Conservation (phyloP, 345 rosid genomes). For the Triadica sebifera region DNA sequence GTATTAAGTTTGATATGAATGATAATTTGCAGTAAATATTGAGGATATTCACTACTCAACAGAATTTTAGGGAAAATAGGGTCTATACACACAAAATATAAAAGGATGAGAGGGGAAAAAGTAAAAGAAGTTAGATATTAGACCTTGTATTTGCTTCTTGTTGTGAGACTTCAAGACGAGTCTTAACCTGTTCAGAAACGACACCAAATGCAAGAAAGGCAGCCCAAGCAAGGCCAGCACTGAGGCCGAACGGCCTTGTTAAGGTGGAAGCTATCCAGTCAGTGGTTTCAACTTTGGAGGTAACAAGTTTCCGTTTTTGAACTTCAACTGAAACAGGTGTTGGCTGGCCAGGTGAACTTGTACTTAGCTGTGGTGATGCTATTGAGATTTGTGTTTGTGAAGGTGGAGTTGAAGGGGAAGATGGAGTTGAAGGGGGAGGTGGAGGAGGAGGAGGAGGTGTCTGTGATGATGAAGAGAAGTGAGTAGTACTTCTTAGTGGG, state of each 20-base stretch:
- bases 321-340: constrained; percentile 22
- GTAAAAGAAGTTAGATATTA: neutral
- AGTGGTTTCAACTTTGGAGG: constrained; percentile 50
- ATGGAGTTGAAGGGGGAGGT: constrained; percentile 30
- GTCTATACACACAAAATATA: too few relatives aligned
- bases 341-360: constrained; percentile 39
- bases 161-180: constrained; percentile 73
- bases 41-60: too few relatives aligned
- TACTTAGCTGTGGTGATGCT: constrained; percentile 29
- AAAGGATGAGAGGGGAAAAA: neutral
- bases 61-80: too few relatives aligned
- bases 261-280: constrained; percentile 89
- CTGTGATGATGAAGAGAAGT: constrained; percentile 35
- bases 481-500: constrained; percentile 34
- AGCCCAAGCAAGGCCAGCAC: constrained; percentile 92
- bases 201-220: constrained; percentile 80
- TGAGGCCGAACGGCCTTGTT: constrained; percentile 83
- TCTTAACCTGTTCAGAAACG: constrained; percentile 82
- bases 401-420: constrained; percentile 32
- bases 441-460: constrained; percentile 35
- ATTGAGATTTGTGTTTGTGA: constrained; percentile 24
- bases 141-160: constrained; percentile 83
- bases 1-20: too few relatives aligned
- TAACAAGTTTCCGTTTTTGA: constrained; percentile 39
- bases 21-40: too few relatives aligned